phyloP scores from a whole-genome alignment of 2,329 filamentous ascomycete species.

The Cercospora beticola region DNA sequence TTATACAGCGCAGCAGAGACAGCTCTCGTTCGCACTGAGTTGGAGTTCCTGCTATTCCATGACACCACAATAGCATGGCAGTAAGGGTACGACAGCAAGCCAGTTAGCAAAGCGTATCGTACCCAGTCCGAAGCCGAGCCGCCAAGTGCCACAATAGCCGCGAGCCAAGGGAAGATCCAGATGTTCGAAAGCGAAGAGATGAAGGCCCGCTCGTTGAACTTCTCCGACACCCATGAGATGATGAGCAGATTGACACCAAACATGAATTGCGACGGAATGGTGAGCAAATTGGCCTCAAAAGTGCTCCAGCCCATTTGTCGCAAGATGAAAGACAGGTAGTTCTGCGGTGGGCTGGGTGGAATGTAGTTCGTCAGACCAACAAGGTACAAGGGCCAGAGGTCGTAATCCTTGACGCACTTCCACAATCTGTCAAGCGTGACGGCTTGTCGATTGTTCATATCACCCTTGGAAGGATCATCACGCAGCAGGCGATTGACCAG shows the following conservation, averaged over 20 bases:
- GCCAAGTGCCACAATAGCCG: constrained; percentile 46
- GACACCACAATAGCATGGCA: constrained; percentile 47
- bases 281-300: constrained; percentile 63
- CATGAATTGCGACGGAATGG: constrained; percentile 49
- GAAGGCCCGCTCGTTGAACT: constrained; percentile 53
- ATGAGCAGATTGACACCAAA: constrained; percentile 44
- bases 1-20: constrained; percentile 48
- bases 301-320: constrained; percentile 43
- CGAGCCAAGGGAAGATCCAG: constrained; percentile 61
- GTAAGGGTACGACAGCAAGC: constrained; percentile 46
- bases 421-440: constrained; percentile 46
- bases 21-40: constrained; percentile 46
- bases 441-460: constrained; percentile 60
- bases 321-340: constrained; percentile 56
- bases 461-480: constrained; percentile 56
- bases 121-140: constrained; percentile 39
- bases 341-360: constrained; percentile 51
- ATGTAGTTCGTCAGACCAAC: constrained; percentile 44
- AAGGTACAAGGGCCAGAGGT: constrained; percentile 44
- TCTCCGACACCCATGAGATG: constrained; percentile 53
- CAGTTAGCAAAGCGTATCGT: constrained; percentile 41
- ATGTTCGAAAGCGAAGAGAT: constrained; percentile 44
- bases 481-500: constrained; percentile 62
- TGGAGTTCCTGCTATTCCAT: constrained; percentile 45
- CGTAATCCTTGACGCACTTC: constrained; percentile 27